Evolutionary conservation across 257 asterid species (phyloP), one percentile per base, ranked within the genome.

Genomic region (Ocimum tenuiflorum): DNA sequence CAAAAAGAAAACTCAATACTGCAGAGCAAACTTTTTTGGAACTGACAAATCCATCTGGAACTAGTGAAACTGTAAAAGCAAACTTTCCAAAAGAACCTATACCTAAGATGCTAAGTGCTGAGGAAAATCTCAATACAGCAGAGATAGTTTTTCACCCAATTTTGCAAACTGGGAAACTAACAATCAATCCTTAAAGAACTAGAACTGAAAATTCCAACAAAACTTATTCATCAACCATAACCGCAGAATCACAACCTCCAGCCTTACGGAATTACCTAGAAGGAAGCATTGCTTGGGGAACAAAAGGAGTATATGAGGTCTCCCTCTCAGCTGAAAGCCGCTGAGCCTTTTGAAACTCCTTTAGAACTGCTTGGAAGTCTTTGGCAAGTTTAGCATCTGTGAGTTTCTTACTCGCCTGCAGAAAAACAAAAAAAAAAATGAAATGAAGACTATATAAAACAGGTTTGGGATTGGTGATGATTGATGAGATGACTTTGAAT

Each of bases 321-420:
- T 85, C 92, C 75, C 89, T 83, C 84, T 85, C 92, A 68, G 89
- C 89, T 57, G 89, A 80, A 80, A 85, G 92, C 65, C 92, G 79
- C 60, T 85, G 92, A 29, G 80, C 89, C 75, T 83, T 85, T 74
- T 91, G 98, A 80, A 86, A 91, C 85, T 88, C 96, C 77, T 88
- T 88, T 54, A 91, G 71, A 59, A 91, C 88, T 43, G 94, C 90
- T 91, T 91, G 86, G 80, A 91, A 91, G 65, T 91, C 98, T 79
- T 86, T 91, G 24, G 98, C 98, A 61, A 88, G 95, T 79, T 88
- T 91, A 33, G 96, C 96, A 85, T 89, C 98, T 10, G 96, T 74
- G 43, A 91, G 77, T 79, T 89, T 91, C 90, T 89, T 91, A 87
- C 78, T 82, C 51, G 86, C 82, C 96, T 91, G 86, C 76, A 80